Evolutionary conservation across 176 grass and related monocot genomes (phyloP), one percentile per base, ranked within the genome.

Genomic region (Musa acuminata): DNA sequence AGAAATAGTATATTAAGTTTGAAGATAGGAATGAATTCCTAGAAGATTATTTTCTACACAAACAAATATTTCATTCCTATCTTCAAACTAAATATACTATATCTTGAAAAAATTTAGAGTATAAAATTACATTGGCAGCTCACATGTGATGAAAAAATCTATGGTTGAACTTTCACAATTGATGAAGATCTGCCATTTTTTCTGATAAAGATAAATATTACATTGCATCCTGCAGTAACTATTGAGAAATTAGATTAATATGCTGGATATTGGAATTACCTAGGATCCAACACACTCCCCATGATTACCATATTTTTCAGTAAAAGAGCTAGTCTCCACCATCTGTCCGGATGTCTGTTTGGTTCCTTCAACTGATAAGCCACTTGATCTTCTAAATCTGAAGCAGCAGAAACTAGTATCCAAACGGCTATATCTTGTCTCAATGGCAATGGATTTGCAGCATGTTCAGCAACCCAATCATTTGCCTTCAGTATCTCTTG

Each of bases 371-470:
- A 63, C 68, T 55, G 75, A 84, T 83, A 43, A 85, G 87, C 84
- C 55, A 62, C 71, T 86, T 88, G 87, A 77, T 71, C 84, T 64
- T 92, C 93, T 72, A 82, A 77, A 60, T 85, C 72, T 71, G 92
- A 85, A 85, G 77, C 79, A 82, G 82, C 75, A 80, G 84, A 96
- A 77, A 96, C 83, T 83, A 96, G 71, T 49, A 97, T 48, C 93
- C 93, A 92, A 78, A 97, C 63, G 20, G 87, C 93, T 79, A 80
- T 78, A 85, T 90, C 87, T 72, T 92, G 76, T 87, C 69, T 81
- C 55, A 80, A 64, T 74, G 67, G 49, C 64, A 77, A 78, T 25
- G 77, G 71, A 53, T 75, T 53, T 29, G 14, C 66, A 23, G 50
- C 75, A 77, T 20, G 8, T 77, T 92, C 72, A 68, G 43, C 77